These are phyloP conservation scores for Ustilago loliicola DNA, from an alignment of 1,284 basidiomycete genomes.

Conservation along the genomic window DNA sequence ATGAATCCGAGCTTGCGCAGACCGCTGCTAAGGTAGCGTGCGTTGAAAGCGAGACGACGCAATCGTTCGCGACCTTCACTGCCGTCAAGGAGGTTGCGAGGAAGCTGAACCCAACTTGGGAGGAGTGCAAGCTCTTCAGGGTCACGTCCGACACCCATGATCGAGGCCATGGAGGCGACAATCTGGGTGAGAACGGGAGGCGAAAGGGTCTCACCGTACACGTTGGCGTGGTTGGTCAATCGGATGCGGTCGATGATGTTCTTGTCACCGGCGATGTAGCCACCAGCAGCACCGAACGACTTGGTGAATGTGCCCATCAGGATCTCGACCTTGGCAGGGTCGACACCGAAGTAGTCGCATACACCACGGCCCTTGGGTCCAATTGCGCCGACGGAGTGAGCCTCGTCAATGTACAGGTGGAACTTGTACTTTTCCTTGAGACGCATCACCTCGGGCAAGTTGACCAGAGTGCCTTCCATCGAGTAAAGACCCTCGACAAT, in stretches of 20 bases:
- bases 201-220: constrained; percentile 91
- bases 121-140: constrained; percentile 63
- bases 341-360: constrained; percentile 91
- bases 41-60: constrained; percentile 92
- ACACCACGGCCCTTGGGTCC: constrained; percentile 95
- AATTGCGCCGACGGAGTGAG: constrained; percentile 95
- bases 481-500: constrained; percentile 96
- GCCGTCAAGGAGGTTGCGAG: constrained; percentile 59
- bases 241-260: constrained; percentile 85
- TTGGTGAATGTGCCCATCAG: constrained; percentile 99
- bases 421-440: constrained; percentile 99
- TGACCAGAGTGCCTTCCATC: constrained; percentile 95
- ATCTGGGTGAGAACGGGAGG: constrained; percentile 93
- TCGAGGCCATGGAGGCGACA: constrained; percentile 90
- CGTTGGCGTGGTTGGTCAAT: constrained; percentile 83
- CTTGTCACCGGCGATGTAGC: constrained; percentile 91
- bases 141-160: constrained; percentile 80
- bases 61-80: constrained; percentile 84
- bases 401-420: constrained; percentile 95
- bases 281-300: constrained; percentile 96
- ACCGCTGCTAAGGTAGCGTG: constrained; percentile 88
- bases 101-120: constrained; percentile 64
- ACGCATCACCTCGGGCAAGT: constrained; percentile 85
- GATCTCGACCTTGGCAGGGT: constrained; percentile 86
- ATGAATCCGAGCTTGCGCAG: constrained; percentile 95